These are phyloP conservation scores for Boletus patriciae DNA, from an alignment of 768 basidiomycete genomes.

Conservation along the genomic window DNA sequence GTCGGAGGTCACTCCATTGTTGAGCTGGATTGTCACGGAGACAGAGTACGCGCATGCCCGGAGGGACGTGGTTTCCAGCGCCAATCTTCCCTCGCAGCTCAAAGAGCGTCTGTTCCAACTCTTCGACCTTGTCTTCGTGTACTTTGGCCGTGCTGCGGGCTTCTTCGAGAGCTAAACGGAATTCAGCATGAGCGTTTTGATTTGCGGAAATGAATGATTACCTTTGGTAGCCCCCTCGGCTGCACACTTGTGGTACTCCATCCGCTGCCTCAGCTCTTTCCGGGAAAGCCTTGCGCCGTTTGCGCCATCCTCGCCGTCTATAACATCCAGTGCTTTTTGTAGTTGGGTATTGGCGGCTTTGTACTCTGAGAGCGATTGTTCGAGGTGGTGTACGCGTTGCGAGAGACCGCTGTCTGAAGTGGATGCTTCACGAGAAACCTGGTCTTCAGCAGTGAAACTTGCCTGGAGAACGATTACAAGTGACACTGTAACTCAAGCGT, in stretches of 20 bases:
- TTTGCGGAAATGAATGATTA: slow-evolving; percentile 14
- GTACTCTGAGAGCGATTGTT: slow-evolving; percentile 54
- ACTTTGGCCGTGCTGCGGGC: slow-evolving; percentile 36
- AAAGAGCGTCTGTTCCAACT: slow-evolving; percentile 76
- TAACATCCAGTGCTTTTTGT: slow-evolving; percentile 46
- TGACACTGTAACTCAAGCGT: not conserved
- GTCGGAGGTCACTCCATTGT: slow-evolving; percentile 74
- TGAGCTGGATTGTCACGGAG: slow-evolving; percentile 81
- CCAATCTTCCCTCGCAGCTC: slow-evolving; percentile 77
- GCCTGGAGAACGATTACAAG: slow-evolving; percentile 39
- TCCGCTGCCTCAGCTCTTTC: slow-evolving; percentile 42
- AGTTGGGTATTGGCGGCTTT: slow-evolving; percentile 50
- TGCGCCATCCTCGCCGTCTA: slow-evolving; percentile 37
- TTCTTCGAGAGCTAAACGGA: slow-evolving; percentile 44
- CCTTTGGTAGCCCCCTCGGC: slow-evolving; percentile 44
- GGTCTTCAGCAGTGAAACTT: slow-evolving; percentile 63
- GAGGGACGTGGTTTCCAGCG: slow-evolving; percentile 72
- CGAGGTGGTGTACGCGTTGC: slow-evolving; percentile 54
- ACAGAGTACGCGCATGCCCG: slow-evolving; percentile 65
- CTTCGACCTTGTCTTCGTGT: slow-evolving; percentile 57
- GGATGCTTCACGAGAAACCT: slow-evolving; percentile 34
- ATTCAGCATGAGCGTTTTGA: not conserved
- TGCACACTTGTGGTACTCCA: slow-evolving; percentile 39
- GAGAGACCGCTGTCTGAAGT: slow-evolving; percentile 33
- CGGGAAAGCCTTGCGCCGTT: slow-evolving; percentile 25